Conservation (phyloP, 192 early-diverging fungal species). For the Coemansia furcata region DNA sequence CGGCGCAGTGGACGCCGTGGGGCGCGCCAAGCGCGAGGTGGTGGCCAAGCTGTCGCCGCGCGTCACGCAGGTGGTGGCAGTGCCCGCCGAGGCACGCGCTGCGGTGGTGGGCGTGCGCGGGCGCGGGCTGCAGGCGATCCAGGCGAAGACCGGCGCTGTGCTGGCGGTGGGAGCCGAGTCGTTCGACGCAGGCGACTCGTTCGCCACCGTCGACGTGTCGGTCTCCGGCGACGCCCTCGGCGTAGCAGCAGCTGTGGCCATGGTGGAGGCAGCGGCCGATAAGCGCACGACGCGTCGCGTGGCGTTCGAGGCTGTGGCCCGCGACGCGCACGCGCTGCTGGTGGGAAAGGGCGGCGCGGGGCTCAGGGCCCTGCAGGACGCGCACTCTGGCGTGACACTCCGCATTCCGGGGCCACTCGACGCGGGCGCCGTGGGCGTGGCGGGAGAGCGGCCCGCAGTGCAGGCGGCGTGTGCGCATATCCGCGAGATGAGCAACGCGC, state of each 20-base stretch:
- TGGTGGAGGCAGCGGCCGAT: constrained; percentile 77
- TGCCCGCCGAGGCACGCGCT: constrained; percentile 79
- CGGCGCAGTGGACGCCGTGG: constrained; percentile 76
- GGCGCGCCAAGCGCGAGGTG: constrained; percentile 75
- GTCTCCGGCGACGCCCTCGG: constrained; percentile 85
- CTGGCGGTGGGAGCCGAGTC: constrained; percentile 62
- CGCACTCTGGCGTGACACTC: constrained; percentile 68
- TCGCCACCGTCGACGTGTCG: constrained; percentile 56
- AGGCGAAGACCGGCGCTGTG: constrained; percentile 65
- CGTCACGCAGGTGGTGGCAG: constrained; percentile 57
- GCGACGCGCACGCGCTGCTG: constrained; percentile 79
- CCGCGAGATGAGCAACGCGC: constrained; percentile 56
- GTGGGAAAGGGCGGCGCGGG: constrained; percentile 67
- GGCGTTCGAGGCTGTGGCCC: constrained; percentile 66
- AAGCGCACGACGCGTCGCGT: constrained; percentile 72
- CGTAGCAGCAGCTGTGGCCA: constrained; percentile 78
- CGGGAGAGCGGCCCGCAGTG: constrained; percentile 76
- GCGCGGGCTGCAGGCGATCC: constrained; percentile 72
- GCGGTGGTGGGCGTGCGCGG: constrained; percentile 84
- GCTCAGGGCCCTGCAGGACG: constrained; percentile 57
- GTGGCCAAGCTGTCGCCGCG: constrained; percentile 67
- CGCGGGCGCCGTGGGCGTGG: constrained; percentile 52
- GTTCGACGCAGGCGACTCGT: constrained; percentile 61
- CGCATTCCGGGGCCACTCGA: constrained; percentile 66
- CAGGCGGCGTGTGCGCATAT: constrained; percentile 63